phyloP scores from a whole-genome alignment of 768 basidiomycete species.

The Suillus placidus region DNA sequence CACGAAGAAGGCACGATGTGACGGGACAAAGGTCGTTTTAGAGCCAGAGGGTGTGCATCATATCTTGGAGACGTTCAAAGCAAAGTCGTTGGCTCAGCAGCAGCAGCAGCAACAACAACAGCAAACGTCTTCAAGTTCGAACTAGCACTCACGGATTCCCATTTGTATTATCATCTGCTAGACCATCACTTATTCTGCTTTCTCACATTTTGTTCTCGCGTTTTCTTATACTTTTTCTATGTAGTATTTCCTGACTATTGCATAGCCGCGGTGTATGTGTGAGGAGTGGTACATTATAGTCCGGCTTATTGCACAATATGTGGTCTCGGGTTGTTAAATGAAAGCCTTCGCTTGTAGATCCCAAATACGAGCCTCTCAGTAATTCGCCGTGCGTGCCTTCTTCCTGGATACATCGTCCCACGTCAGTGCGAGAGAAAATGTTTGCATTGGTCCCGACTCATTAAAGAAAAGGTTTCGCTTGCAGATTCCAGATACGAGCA shows the following conservation, averaged over 20 bases:
- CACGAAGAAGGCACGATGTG: conserved; percentile 79
- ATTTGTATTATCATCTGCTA: conserved; percentile 3
- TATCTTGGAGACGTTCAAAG: conserved; percentile 45
- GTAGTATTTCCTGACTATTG: conserved; percentile 4
- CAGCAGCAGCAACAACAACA: conserved; percentile 6
- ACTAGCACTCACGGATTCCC: not conserved
- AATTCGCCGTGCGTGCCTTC: conserved; percentile 66
- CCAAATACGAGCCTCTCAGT: conserved; percentile 64
- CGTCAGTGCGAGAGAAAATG: not conserved
- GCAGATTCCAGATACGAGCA: conserved; percentile 54
- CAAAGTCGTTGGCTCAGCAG: conserved; percentile 24
- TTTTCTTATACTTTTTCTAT: conserved; percentile 1
- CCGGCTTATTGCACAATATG: not conserved
- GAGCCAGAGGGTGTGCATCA: conserved; percentile 50
- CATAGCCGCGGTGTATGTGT: not conserved
- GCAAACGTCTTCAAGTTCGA: not conserved
- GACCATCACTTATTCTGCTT: conserved; percentile 4
- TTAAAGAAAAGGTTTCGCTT: conserved; percentile 68
- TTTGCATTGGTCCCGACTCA: no score
- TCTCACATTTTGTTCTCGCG: not conserved
- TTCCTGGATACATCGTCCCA: conserved; percentile 46
- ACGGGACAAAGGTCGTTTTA: conserved; percentile 81
- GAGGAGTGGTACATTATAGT: not conserved
- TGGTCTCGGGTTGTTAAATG: conserved; percentile 28
- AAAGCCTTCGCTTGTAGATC: conserved; percentile 73